Evolutionary conservation across 2,329 filamentous ascomycete genomes (phyloP), one percentile per base, ranked within the genome.

Genomic region (Apiospora pterosperma): DNA sequence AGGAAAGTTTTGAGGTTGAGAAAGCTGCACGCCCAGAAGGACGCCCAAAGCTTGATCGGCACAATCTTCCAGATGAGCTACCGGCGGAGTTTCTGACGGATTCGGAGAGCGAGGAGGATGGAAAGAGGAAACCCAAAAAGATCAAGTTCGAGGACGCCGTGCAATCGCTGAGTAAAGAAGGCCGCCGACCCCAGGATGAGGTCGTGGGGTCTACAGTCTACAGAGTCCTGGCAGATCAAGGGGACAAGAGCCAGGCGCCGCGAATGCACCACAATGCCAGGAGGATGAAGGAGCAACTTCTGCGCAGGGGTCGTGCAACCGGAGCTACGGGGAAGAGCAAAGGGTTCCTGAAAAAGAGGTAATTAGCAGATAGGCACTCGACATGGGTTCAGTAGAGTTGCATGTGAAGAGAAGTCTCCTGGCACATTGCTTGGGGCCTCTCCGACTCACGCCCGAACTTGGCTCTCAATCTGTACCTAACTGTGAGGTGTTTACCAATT

Each of bases 161-260:
- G 70, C 75, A 73, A 64, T 72, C 69, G 34, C 67, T 83, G 36
- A 72, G 77, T 12, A 75, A 74, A 52, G 76, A 78, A 63, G 74
- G 76, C 59, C 78, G 75, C 64, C 76, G 74, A 16, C 80, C 81
- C 10, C 75, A 74, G 55, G 85, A 88, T 69, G 76, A 80, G 70
- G 75, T 77, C 61, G 74, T 86, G n/a, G 85, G 85, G 2, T 76
- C 79, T 14, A 88, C 85, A 2, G 80, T 84, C 62, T 88, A 85
- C 70, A 77, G 85, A 23, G 81, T 82, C 34, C 68, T 86, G 66
- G 75, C 76, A 6, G 77, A 77, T 63, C 77, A 78, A 69, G 74
- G 72, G n/a, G 82, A 85, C 63, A 69, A 74, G 68, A 77, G 78
- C 63, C 75, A 87, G 68, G 81, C 84, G 62, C 85, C 85, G 28